These are phyloP conservation scores for Scolecobasidium constrictum DNA, from an alignment of 2,329 filamentous ascomycete species.

Conservation along the genomic window DNA sequence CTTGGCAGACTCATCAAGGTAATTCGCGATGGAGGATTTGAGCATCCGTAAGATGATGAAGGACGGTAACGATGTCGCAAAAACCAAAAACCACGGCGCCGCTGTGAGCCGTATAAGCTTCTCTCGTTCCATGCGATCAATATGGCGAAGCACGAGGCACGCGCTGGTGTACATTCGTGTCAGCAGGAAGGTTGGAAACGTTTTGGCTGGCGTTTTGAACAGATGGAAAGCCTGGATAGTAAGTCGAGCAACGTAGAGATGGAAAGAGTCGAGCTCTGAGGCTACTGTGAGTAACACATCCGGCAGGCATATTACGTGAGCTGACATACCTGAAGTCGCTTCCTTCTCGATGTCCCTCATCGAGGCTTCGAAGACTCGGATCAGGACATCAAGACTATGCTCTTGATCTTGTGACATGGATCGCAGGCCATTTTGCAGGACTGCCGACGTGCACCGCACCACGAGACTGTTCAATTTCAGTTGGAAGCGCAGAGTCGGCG, in stretches of 20 bases:
- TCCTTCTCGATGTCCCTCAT: slow-evolving; percentile 25
- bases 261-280: slow-evolving; percentile 22
- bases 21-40: slow-evolving; percentile 22
- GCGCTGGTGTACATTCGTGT: slow-evolving; percentile 10
- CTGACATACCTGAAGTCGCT: slow-evolving; percentile 19
- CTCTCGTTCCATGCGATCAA: slow-evolving; percentile 8
- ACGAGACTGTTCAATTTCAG: slow-evolving; percentile 27
- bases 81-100: slow-evolving; percentile 9
- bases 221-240: slow-evolving; percentile 26
- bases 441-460: slow-evolving; percentile 24
- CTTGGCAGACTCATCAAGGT: slow-evolving; percentile 25
- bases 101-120: slow-evolving; percentile 5
- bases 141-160: slow-evolving; percentile 8
- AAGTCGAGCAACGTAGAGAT: slow-evolving; percentile 21
- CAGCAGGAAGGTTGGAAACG: slow-evolving; percentile 9
- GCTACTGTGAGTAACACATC: neutral
- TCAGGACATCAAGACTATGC: slow-evolving; percentile 23
- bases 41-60: slow-evolving; percentile 24
- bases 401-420: slow-evolving; percentile 28
- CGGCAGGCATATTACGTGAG: neutral
- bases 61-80: slow-evolving; percentile 5
- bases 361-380: slow-evolving; percentile 25
- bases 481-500: slow-evolving; percentile 23
- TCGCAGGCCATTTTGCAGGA: slow-evolving; percentile 27
- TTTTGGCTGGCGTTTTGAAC: slow-evolving; percentile 21